Evolutionary conservation across 192 early-diverging fungal genomes (phyloP), one percentile per base, ranked within the genome.

Genomic region (Podila horticola): DNA sequence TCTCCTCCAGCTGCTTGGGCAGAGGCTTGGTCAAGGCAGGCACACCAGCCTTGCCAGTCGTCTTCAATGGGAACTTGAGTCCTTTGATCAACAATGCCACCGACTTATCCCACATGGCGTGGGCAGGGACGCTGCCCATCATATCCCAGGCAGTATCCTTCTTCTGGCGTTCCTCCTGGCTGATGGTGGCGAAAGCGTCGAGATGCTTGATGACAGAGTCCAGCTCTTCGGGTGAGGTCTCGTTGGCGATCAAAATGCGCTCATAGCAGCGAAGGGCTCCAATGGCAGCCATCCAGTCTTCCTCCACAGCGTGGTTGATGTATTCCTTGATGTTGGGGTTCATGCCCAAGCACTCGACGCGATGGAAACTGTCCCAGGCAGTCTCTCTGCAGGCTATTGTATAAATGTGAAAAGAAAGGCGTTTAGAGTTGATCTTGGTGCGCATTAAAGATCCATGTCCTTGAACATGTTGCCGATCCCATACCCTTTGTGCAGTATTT

Each of bases 131-230:
- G 48, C 68, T 67, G 62, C 83, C 84, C 87, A 88, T 88, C 73
- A 88, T 83, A 15, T 86, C 86, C 87, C 87, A 88, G 15, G 86
- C 84, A 0, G 87, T 86, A 59, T 88, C 87, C 75, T 84, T 88
- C 58, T 84, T 86, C 49, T 88, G 87, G 24, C 87, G 73, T 52
- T 88, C 87, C 24, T 83, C 84, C 66, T 88, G 87, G 64, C 81
- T 84, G 45, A 88, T 84, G n/a, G 87, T 88, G 1, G 87, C 87
- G 72, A 88, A 88, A 2, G 87, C 87, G 52, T 88, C 85, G 36
- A 85, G 82, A 38, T 88, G 85, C 34, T 73, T 76, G 57, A 86
- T 31, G 1, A 85, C 85, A 5, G 66, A 41, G 33, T 86, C 75
- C 2, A 86, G 64, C 26, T 88, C 87, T 9, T 82, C 82, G 8